Evolutionary conservation across 75 land plant genomes (phyloP), one percentile per base, ranked within the genome.

Genomic region (Pseudotsuga menziesii): DNA sequence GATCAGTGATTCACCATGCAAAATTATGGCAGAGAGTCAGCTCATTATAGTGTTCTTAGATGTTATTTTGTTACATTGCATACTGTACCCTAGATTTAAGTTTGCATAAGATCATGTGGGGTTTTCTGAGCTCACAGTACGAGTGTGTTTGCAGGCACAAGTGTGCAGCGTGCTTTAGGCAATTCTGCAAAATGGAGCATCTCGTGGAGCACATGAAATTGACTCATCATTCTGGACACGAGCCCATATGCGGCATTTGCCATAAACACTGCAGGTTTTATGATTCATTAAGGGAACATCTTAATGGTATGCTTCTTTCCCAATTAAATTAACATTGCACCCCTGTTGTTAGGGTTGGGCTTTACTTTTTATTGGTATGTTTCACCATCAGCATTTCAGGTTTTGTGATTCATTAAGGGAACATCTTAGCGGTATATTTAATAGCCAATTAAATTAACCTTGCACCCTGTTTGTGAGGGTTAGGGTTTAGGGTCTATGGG

Each of bases 201-300:
- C 80, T 94, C 44, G 77, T 85, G 35, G 85, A 79, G 64, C 97
- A 94, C 82, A 88, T 94, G 91, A 87, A 76, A 62, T 61, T 76
- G 27, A 89, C 91, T 0, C 89, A 83, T 63, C 97, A 94, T 66
- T 92, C 97, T 4, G 80, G 76, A 66, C 97, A 94, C 76, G 87
- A 94, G 54, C 94, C 97, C 14, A 83, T 62, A 66, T 94, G 97
- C 77, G 84, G 77, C 8, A 85, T 82, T 25, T 94, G 97, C 80
- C 76, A 77, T 56, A 94, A 92, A 67, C 92, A 88, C 61, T 94
- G 90, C 85, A 81, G 78, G 62, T 92, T 90, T 60, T 90, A 86
- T 67, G 94, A 92, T 76, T 86, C 92, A n/a, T 71, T 94, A 36
- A 83, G 93, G 60, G 97, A 94, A 67, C 97, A 94, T 81, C 86